Percentiles rank a stretch among this genome's conserved stretches.
Conservation (phyloP, 768 basidiomycete genomes). For the Suillus variegatus region DNA sequence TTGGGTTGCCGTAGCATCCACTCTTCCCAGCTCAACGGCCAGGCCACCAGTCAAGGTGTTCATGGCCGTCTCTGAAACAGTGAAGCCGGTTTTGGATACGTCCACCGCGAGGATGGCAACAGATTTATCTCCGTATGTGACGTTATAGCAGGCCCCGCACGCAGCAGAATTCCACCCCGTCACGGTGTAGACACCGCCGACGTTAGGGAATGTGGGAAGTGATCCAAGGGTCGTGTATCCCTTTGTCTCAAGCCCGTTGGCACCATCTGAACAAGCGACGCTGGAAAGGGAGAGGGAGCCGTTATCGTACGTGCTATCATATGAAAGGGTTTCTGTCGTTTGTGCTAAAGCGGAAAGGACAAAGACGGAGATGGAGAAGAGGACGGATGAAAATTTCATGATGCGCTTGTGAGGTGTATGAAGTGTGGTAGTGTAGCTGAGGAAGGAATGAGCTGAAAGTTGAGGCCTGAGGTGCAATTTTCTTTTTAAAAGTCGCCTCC, state of each 20-base stretch:
- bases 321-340: conserved; percentile 33
- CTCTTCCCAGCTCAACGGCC: conserved; percentile 18
- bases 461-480: background rate
- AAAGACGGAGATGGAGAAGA: conserved; percentile 18
- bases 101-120: conserved; percentile 61
- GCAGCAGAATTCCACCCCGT: conserved; percentile 21
- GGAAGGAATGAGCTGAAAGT: background rate
- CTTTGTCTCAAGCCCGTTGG: conserved; percentile 36
- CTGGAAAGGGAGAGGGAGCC: conserved; percentile 23
- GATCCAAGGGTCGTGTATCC: conserved; percentile 38
- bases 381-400: conserved; percentile 29
- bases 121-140: conserved; percentile 32
- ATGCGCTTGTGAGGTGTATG: conserved; percentile 3
- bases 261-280: conserved; percentile 41
- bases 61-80: conserved; percentile 31
- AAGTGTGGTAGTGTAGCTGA: background rate
- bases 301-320: conserved; percentile 39
- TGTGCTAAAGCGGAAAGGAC: conserved; percentile 24
- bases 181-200: conserved; percentile 33
- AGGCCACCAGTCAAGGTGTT: conserved; percentile 19
- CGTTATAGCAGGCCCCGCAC: conserved; percentile 33
- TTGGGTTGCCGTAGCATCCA: conserved; percentile 17
- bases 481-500: background rate
- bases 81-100: conserved; percentile 42
- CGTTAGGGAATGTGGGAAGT: conserved; percentile 38